Conservation (phyloP, 805 yeast genomes). For the Suhomyces kilbournensis region DNA sequence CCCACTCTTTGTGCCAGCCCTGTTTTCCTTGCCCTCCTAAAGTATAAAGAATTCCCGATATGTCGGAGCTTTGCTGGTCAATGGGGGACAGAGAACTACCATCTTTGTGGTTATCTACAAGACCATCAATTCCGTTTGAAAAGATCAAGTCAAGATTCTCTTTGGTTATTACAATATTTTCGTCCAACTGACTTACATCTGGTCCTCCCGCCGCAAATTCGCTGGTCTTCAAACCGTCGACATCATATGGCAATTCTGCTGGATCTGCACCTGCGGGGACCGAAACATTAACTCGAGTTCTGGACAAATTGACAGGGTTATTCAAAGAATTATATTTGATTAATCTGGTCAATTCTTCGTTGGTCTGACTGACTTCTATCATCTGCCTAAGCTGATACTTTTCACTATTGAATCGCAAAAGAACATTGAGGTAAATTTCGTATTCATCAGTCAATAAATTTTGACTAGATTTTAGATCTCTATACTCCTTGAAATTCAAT, state of each 20-base stretch:
- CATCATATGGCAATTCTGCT: not conserved
- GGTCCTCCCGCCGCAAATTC: not conserved
- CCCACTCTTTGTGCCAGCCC: constrained; percentile 91
- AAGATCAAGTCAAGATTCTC: constrained; percentile 32
- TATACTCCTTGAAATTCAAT: constrained; percentile 14
- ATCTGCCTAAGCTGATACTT: constrained; percentile 38
- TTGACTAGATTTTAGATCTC: constrained; percentile 15
- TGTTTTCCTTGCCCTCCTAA: constrained; percentile 58
- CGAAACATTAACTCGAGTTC: not conserved
- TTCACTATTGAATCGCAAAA: constrained; percentile 40
- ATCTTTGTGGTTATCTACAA: not conserved
- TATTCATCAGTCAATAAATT: constrained; percentile 20
- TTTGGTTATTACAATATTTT: constrained; percentile 16
- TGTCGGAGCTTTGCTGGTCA: constrained; percentile 23
- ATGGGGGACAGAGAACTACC: not conserved
- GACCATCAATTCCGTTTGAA: constrained; percentile 8
- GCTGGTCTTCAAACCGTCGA: not conserved
- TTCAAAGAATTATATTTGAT: constrained; percentile 27
- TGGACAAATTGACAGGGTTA: not conserved
- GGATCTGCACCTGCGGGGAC: not conserved
- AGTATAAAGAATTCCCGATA: constrained; percentile 53
- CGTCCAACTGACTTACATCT: not conserved
- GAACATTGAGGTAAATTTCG: constrained; percentile 29
- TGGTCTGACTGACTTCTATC: constrained; percentile 38
- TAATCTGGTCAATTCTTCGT: constrained; percentile 37